Conservation (phyloP, 164 flowering plant species). For the Stephania japonica region DNA sequence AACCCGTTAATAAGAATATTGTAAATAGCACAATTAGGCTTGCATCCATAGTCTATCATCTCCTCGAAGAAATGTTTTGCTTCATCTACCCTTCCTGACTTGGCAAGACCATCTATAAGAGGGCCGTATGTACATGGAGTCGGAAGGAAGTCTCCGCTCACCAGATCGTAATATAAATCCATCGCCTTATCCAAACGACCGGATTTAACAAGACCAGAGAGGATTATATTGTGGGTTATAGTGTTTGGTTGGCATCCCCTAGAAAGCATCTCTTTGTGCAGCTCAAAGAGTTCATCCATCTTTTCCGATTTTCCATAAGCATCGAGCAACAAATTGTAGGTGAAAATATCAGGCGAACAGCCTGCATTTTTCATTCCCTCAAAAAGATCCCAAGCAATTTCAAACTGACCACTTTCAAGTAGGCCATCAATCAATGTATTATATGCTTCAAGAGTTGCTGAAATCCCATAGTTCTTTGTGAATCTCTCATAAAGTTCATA, state of each 20-base stretch:
- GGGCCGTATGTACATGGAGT: slow-evolving; percentile 94
- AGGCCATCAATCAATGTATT: slow-evolving; percentile 62
- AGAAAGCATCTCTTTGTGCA: slow-evolving; percentile 60
- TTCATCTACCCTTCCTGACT: slow-evolving; percentile 65
- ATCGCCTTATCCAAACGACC: slow-evolving; percentile 54
- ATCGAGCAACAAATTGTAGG: slow-evolving; percentile 71
- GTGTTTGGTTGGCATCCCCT: slow-evolving; percentile 59
- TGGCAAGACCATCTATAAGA: slow-evolving; percentile 76
- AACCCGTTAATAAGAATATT: slow-evolving; percentile 83
- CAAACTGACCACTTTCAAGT: slow-evolving; percentile 34
- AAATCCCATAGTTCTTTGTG: slow-evolving; percentile 41
- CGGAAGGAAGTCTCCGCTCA: slow-evolving; percentile 72
- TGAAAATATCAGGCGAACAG: slow-evolving; percentile 50
- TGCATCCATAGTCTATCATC: slow-evolving; percentile 76
- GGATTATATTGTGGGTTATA: slow-evolving; percentile 69
- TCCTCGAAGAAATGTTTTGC: slow-evolving; percentile 67
- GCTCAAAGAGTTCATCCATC: slow-evolving; percentile 38
- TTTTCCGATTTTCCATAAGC: slow-evolving; percentile 59
- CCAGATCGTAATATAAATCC: slow-evolving; percentile 62
- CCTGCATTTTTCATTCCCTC: slow-evolving; percentile 62
- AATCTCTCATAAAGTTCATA: slow-evolving; percentile 41
- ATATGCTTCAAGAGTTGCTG: slow-evolving; percentile 40
- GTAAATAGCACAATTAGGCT: slow-evolving; percentile 78
- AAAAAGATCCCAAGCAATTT: slow-evolving; percentile 50
- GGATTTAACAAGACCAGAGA: slow-evolving; percentile 65